phyloP scores from a whole-genome alignment of 2,329 filamentous ascomycete genomes.

The Trichoderma polysporum region DNA sequence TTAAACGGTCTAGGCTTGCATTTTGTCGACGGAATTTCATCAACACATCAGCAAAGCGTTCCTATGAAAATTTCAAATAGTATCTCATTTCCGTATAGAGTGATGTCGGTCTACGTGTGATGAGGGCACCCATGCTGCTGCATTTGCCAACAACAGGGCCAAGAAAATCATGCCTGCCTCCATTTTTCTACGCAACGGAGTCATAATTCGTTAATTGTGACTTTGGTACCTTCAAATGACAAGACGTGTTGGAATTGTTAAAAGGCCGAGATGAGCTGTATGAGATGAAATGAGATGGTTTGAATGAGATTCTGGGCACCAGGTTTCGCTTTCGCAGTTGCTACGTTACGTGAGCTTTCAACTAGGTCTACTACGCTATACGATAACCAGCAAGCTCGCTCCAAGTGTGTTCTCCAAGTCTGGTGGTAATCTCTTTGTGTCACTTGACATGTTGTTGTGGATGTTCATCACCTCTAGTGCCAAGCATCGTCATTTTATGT shows the following conservation, averaged over 20 bases:
- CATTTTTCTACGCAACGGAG: background rate
- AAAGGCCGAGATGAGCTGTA: background rate
- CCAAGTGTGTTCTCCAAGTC: background rate
- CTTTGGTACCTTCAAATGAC: background rate
- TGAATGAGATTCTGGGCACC: background rate
- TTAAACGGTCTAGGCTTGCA: background rate
- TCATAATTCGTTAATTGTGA: background rate
- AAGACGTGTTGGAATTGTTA: background rate
- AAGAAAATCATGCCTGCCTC: background rate
- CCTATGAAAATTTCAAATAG: background rate
- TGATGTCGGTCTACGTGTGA: background rate
- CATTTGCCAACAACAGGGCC: background rate
- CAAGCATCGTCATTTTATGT: background rate
- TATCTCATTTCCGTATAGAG: background rate
- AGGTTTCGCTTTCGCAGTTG: background rate
- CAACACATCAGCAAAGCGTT: background rate
- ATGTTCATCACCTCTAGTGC: background rate
- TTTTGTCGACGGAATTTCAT: background rate
- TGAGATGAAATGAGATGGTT: background rate
- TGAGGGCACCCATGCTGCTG: background rate
- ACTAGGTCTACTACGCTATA: background rate
- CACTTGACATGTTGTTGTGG: background rate
- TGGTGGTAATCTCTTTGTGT: background rate
- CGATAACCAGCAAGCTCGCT: too few relatives aligned
- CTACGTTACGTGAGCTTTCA: background rate